phyloP scores from a whole-genome alignment of 1,284 basidiomycete genomes.

The Apiotrichum brassicae region DNA sequence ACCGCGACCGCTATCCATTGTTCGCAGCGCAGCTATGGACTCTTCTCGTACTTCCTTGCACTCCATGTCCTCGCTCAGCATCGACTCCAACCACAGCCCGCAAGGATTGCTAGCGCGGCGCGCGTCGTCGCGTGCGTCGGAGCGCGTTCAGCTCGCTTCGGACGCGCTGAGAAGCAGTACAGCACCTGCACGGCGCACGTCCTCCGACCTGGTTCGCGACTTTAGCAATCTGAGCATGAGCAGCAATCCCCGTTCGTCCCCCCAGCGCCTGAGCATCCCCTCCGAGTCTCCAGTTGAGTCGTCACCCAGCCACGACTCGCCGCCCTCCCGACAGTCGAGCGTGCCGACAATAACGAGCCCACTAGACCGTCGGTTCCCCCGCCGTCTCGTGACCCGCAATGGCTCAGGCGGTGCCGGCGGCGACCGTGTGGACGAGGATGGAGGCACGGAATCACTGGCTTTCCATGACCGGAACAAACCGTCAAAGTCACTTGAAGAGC shows the following conservation, averaged over 20 bases:
- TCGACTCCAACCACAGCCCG: conserved; percentile 19
- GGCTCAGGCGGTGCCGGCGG: conserved; percentile 2
- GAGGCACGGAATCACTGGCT: not conserved
- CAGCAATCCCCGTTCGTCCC: not conserved
- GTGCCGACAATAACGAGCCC: not conserved
- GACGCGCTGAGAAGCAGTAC: not conserved
- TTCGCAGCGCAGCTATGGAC: not conserved
- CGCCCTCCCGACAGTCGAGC: not conserved
- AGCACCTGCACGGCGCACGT: conserved; percentile 1
- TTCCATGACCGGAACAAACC: not conserved
- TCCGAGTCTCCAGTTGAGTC: too few species aligned
- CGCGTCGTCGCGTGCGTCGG: conserved; percentile 1
- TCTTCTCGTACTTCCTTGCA: not conserved
- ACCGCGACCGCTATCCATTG: not conserved
- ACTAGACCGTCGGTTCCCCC: conserved; percentile 14
- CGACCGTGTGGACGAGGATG: conserved; percentile 10
- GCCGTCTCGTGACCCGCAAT: conserved; percentile 4
- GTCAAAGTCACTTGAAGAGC: conserved; percentile 20
- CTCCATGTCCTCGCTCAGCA: conserved; percentile 17
- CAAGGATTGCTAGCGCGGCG: not conserved
- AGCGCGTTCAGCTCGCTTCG: not conserved
- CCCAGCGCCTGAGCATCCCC: conserved; percentile 1
- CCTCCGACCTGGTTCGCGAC: conserved; percentile 7
- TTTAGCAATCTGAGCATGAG: not conserved
- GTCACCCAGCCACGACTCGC: conserved; percentile 1